Evolutionary conservation across 1,139 yeast genomes (phyloP), one percentile per base, ranked within the genome.

Genomic region (Scheffersomyces segobiensis): DNA sequence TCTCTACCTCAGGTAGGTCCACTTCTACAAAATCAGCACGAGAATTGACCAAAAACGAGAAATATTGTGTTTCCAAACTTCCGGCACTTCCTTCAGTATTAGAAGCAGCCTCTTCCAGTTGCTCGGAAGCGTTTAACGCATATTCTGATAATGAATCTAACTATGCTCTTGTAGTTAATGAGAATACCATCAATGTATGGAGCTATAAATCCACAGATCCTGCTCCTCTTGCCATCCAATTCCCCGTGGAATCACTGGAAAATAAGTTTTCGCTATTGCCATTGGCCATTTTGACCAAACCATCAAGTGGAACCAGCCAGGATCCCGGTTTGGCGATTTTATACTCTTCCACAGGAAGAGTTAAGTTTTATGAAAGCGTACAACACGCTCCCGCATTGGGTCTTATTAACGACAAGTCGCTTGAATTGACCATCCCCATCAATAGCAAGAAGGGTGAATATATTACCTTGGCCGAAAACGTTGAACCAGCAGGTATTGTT

Each of bases 401-500:
- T 1, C 74, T 87, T 55, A 79, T 84, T 55, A 78, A 81, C 64
- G 80, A 80, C 64, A 76, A 74, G 56, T 69, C 74, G 22, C 69
- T 76, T 52, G 81, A 79, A 56, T 64, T 75, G n/a, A 62, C 65
- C 6, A 62, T 86, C 39, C 77, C 75, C 4, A 69, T 87, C 19
- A 71, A 71, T 54, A 53, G 64, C 18, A 67, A 73, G 10, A 80
- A 78, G 53, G 82, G 84, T 39, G 96, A 91, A 67, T 72, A 73
- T 54, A 78, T 91, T 26, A 84, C 87, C 1, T 69, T 80, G 52
- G 83, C 88, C 2, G 84, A 86, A 60, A 85, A 84, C 61, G 81
- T 88, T 18, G 93, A 89, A 63, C 95, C 96, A 0, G 87, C 90
- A 3, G 97, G 97, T 1, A 75, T 92, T 6, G 78, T 88, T 1